phyloP scores from a whole-genome alignment of 257 asterid genomes.

The Nicotiana obtusifolia region DNA sequence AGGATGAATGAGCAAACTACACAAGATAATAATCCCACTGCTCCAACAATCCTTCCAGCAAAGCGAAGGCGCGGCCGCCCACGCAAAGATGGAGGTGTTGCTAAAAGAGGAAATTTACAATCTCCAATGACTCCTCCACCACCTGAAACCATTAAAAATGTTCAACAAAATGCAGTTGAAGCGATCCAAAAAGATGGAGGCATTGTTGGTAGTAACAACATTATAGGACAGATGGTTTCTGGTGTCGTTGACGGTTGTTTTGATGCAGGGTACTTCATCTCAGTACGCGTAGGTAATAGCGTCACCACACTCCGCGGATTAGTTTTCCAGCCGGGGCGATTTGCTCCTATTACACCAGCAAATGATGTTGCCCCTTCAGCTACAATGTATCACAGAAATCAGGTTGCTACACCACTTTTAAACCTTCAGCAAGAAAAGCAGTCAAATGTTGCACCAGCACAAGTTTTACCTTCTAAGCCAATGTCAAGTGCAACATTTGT shows the following conservation, averaged over 20 bases:
- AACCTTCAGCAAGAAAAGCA: conserved; percentile 25
- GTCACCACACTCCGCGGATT: conserved; percentile 57
- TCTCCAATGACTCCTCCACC: conserved; percentile 19
- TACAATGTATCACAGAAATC: conserved; percentile 43
- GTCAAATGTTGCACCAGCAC: conserved; percentile 3
- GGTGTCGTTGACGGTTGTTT: conserved; percentile 77
- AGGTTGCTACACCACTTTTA: conserved; percentile 23
- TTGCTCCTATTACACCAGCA: conserved; percentile 44
- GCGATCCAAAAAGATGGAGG: conserved; percentile 16
- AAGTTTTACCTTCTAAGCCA: conserved; percentile 17
- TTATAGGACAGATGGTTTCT: conserved; percentile 40
- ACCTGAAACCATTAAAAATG: conserved; percentile 8
- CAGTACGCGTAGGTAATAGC: conserved; percentile 47
- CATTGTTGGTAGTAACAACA: conserved; percentile 12
- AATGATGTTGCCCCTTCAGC: conserved; percentile 76
- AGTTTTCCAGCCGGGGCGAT: conserved; percentile 49
- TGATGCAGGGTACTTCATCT: conserved; percentile 68
- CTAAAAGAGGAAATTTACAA: conserved; percentile 26
- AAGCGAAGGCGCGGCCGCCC: conserved; percentile 85
- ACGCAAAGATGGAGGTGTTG: conserved; percentile 50
- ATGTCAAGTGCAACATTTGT: conserved; percentile 17
- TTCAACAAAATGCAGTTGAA: conserved; percentile 7
- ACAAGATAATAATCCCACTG: conserved; percentile 10
- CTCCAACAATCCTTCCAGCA: conserved; percentile 37
- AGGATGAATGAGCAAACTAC: conserved; percentile 38